phyloP scores from a whole-genome alignment of 148 eudicot species.

The Gaultheria prostrata region DNA sequence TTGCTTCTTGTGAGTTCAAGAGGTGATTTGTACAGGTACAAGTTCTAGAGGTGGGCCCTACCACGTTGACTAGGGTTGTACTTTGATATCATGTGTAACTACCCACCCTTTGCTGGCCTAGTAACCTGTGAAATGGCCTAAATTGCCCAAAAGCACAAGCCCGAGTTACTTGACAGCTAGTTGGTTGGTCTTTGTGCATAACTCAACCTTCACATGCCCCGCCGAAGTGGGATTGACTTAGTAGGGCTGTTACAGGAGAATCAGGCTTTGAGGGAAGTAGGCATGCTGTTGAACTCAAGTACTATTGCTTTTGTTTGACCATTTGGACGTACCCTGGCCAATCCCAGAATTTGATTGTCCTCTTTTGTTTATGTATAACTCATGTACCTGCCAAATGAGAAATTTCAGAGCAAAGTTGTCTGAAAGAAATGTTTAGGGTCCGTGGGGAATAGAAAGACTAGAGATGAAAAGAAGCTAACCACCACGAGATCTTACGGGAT shows the following conservation, averaged over 20 bases:
- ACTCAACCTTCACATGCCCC: background rate
- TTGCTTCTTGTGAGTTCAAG: background rate
- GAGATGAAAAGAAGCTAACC: background rate
- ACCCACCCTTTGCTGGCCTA: background rate
- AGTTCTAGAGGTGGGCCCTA: background rate
- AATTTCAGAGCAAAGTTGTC: background rate
- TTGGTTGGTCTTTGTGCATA: background rate
- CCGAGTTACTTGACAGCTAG: background rate
- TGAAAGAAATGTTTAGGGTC: background rate
- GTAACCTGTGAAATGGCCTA: background rate
- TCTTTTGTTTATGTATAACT: background rate
- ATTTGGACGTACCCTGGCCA: background rate
- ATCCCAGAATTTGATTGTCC: background rate
- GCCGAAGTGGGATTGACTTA: background rate
- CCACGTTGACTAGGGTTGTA: background rate
- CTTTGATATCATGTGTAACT: background rate
- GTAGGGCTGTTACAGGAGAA: background rate
- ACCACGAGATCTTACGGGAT: background rate
- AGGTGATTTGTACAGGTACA: background rate
- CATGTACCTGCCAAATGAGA: background rate
- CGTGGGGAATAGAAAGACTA: background rate
- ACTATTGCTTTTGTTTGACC: background rate
- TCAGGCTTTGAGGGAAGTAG: background rate
- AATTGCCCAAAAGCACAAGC: background rate
- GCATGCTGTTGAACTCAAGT: background rate